phyloP scores from a whole-genome alignment of 2,329 filamentous ascomycete genomes.

The Xylaria polymorpha region DNA sequence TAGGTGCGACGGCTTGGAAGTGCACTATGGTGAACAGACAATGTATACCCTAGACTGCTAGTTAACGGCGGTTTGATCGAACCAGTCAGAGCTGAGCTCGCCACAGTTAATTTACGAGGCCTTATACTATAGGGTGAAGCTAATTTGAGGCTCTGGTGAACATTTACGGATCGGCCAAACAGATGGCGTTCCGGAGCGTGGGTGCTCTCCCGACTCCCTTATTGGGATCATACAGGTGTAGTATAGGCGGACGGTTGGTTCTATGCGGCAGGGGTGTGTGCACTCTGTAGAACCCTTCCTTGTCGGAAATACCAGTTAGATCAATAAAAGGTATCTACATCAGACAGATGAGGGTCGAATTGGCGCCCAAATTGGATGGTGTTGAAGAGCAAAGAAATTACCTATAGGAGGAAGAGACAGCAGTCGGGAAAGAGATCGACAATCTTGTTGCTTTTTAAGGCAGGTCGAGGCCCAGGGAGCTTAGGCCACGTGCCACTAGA shows the following conservation, averaged over 20 bases:
- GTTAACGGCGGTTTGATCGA: not conserved
- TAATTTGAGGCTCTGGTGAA: conserved; percentile 31
- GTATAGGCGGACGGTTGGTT: not conserved
- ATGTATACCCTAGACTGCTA: not conserved
- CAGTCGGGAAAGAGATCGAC: conserved; percentile 19
- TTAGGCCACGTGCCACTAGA: conserved; percentile 23
- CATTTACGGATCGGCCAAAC: conserved; percentile 25
- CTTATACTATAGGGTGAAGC: not conserved
- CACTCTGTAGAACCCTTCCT: not conserved
- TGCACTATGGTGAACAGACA: not conserved
- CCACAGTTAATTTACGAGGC: not conserved
- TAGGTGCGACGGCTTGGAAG: not conserved
- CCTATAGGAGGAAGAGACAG: not conserved
- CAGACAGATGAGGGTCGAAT: not conserved
- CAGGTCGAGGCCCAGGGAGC: conserved; percentile 26
- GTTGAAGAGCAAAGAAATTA: conserved; percentile 8
- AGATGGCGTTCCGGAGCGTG: conserved; percentile 13
- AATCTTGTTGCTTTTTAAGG: conserved; percentile 26
- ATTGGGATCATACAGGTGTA: not conserved
- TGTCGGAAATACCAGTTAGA: not conserved
- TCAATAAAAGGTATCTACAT: not conserved
- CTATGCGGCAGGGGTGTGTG: conserved; percentile 6
- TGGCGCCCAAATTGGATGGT: conserved; percentile 14
- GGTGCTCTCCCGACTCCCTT: not conserved
- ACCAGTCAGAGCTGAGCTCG: not conserved